phyloP scores from a whole-genome alignment of 2,329 filamentous ascomycete species.

The Chrysoporthe cubensis region DNA sequence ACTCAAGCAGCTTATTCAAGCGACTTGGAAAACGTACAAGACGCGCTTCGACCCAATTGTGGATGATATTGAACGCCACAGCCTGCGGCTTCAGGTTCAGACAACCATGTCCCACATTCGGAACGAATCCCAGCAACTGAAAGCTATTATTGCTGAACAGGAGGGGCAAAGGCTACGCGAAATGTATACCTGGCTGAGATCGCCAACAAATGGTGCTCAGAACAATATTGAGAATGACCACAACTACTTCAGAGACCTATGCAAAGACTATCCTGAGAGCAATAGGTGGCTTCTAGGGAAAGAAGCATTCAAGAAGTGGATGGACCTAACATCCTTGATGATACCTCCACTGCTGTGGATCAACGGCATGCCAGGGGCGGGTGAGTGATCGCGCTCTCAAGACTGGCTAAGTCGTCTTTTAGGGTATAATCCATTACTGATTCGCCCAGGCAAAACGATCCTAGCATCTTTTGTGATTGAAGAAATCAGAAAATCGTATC shows the following conservation, averaged over 20 bases:
- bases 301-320: constrained; percentile 33
- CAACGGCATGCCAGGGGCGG: constrained; percentile 45
- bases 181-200: constrained; percentile 28
- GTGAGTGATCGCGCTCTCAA: constrained; percentile 30
- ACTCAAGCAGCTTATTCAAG: constrained; percentile 39
- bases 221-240: constrained; percentile 14
- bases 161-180: constrained; percentile 20
- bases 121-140: constrained; percentile 20
- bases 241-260: constrained; percentile 22
- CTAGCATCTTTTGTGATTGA: constrained; percentile 45
- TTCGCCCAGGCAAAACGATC: constrained; percentile 30
- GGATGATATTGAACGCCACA: constrained; percentile 36
- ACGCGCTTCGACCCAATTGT: constrained; percentile 36
- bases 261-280: constrained; percentile 27
- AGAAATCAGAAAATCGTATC: constrained; percentile 29
- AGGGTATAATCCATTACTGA: not conserved
- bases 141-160: not conserved
- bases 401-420: not conserved
- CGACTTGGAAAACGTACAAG: constrained; percentile 39
- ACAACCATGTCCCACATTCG: constrained; percentile 35
- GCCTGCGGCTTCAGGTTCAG: constrained; percentile 37
- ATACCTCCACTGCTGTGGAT: constrained; percentile 41
- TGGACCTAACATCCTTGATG: constrained; percentile 28
- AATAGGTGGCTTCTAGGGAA: constrained; percentile 40
- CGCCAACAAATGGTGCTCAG: not conserved